Evolutionary conservation across 768 basidiomycete species (phyloP).

Genomic region (Rhizopogon rudus): DNA sequence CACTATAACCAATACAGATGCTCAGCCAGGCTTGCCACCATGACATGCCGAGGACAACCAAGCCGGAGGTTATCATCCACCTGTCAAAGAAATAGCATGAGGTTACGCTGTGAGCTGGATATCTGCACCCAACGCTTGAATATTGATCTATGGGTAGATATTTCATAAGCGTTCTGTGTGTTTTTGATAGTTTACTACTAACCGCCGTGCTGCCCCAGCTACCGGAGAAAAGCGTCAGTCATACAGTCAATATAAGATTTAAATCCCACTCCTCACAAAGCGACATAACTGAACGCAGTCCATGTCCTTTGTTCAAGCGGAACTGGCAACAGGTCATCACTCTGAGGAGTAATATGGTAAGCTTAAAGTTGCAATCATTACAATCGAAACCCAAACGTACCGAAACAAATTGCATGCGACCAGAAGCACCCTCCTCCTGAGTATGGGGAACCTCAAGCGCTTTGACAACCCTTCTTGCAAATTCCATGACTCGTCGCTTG

Average conservation of each 20-base stretch:
- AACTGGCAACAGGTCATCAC: conserved; percentile 61
- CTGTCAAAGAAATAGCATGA: conserved; percentile 22
- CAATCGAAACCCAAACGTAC: conserved; percentile 22
- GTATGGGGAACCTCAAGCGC: conserved; percentile 46
- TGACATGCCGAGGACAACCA: conserved; percentile 60
- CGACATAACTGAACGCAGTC: conserved; percentile 53
- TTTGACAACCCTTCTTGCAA: conserved; percentile 9
- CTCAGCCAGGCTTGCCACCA: conserved; percentile 82
- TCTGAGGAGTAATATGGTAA: conserved; percentile 31
- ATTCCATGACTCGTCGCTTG: conserved; percentile 2
- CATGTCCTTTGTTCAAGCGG: conserved; percentile 53
- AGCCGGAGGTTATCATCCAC: conserved; percentile 66
- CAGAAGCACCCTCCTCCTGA: conserved; percentile 39
- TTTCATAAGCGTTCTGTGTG: background rate
- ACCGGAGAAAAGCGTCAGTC: background rate
- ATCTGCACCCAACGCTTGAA: background rate
- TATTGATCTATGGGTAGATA: background rate
- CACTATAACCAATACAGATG: conserved; percentile 55
- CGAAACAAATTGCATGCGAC: conserved; percentile 42
- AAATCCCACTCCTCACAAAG: conserved; percentile 37
- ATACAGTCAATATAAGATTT: background rate
- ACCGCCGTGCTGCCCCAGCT: conserved; percentile 65
- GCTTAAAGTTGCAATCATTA: background rate
- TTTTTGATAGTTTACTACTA: background rate
- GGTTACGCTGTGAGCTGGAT: background rate